These are phyloP conservation scores for Ramalina intermedia DNA, from an alignment of 495 filamentous ascomycete genomes.

Conservation along the genomic window DNA sequence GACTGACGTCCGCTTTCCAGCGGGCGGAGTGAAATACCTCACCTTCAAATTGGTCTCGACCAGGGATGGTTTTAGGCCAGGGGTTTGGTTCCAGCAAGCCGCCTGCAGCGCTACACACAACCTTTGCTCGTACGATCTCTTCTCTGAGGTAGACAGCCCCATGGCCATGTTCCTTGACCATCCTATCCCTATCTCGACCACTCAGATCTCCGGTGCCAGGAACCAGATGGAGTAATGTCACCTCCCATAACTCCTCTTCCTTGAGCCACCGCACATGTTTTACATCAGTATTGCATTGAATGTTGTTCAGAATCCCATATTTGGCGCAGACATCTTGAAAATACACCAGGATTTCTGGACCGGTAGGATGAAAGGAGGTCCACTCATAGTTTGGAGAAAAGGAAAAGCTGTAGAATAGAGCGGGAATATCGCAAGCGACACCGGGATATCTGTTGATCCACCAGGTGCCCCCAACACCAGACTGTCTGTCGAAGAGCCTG, in stretches of 20 bases:
- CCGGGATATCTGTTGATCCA: conserved; percentile 54
- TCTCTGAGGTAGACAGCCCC: conserved; percentile 26
- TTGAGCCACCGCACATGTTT: conserved; percentile 29
- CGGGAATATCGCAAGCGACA: conserved; percentile 41
- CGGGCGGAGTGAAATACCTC: conserved; percentile 42
- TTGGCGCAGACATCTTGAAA: conserved; percentile 41
- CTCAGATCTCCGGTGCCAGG: conserved; percentile 36
- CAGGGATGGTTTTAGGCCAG: conserved; percentile 37
- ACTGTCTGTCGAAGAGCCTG: conserved; percentile 46
- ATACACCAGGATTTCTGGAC: conserved; percentile 44
- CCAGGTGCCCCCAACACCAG: conserved; percentile 55
- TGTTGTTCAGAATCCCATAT: conserved; percentile 43
- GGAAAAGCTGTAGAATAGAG: conserved; percentile 47
- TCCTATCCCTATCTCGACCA: conserved; percentile 18
- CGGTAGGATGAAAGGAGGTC: conserved; percentile 39
- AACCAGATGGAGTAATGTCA: conserved; percentile 33
- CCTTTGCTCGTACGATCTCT: conserved; percentile 37
- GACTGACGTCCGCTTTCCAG: conserved; percentile 34
- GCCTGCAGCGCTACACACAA: conserved; percentile 43
- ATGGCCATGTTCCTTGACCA: conserved; percentile 20
- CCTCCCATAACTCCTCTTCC: conserved; percentile 42
- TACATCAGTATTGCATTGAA: conserved; percentile 44
- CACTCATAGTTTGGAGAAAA: conserved; percentile 46
- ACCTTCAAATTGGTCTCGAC: conserved; percentile 39
- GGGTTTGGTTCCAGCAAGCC: conserved; percentile 36